Percentiles rank a stretch among this genome's conserved stretches.
phyloP scores from a whole-genome alignment of 169 alveolate species.

The Plasmodium relictum region DNA sequence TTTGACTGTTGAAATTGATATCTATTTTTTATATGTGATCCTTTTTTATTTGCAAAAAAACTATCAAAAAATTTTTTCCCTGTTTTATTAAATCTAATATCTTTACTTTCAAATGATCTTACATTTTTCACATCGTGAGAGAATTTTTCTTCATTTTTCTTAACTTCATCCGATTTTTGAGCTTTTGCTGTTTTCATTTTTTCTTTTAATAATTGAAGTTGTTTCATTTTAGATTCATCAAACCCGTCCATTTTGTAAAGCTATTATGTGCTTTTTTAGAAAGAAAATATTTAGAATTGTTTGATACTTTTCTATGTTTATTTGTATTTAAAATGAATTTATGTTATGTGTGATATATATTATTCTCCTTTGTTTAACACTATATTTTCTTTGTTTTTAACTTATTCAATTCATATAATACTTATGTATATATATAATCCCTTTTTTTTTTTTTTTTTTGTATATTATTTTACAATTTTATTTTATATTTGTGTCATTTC shows the following conservation, averaged over 20 bases:
- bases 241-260: constrained; percentile 53
- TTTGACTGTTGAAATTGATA: constrained; percentile 35
- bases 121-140: constrained; percentile 40
- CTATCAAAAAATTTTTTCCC: constrained; percentile 72
- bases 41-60: constrained; percentile 49
- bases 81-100: constrained; percentile 46
- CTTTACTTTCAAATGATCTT: constrained; percentile 56
- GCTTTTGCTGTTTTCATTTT: constrained; percentile 74
- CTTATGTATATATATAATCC: too few relatives aligned
- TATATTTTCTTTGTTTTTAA: too few relatives aligned
- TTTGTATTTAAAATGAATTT: not conserved
- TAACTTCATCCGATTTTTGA: constrained; percentile 58
- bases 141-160: constrained; percentile 36
- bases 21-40: constrained; percentile 20
- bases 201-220: constrained; percentile 74
- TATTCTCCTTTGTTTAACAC: too few relatives aligned
- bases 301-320: too few relatives aligned
- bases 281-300: too few relatives aligned
- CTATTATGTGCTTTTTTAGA: too few relatives aligned
- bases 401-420: too few relatives aligned
- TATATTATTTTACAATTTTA: too few relatives aligned
- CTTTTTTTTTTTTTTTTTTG: too few relatives aligned
- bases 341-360: too few relatives aligned
- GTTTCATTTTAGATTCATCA: constrained; percentile 72
- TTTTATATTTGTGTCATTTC: too few relatives aligned